These are phyloP conservation scores for Oropetium thomaeum DNA, from an alignment of 176 grass and related monocot genomes.

Conservation along the genomic window DNA sequence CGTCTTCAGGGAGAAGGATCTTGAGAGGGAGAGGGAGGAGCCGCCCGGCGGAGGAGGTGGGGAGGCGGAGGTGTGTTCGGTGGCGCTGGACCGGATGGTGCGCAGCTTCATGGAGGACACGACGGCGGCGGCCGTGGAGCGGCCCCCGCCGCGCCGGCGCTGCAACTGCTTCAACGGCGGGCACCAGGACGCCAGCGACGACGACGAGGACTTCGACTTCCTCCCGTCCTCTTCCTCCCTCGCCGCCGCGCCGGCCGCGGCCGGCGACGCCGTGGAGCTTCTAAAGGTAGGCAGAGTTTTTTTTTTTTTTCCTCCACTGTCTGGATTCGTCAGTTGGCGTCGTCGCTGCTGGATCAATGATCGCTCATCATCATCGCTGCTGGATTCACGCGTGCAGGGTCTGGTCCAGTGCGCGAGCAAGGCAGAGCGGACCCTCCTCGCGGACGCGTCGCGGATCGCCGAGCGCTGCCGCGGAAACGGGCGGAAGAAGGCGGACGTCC, in stretches of 20 bases:
- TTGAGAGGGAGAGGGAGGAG: background rate
- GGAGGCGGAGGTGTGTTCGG: conserved; percentile 42
- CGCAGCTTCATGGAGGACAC: conserved; percentile 65
- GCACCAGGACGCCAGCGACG: conserved; percentile 49
- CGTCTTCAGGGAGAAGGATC: conserved; percentile 35
- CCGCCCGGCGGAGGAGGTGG: background rate
- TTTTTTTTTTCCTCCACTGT: background rate
- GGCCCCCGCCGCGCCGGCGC: conserved; percentile 35
- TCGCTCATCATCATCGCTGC: too few relatives aligned
- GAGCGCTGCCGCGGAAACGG: conserved; percentile 25
- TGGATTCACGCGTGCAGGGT: conserved; percentile 35
- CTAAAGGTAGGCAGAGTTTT: conserved; percentile 52
- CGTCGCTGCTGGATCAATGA: background rate
- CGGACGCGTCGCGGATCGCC: conserved; percentile 57
- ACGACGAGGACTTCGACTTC: conserved; percentile 64
- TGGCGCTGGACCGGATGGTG: conserved; percentile 62
- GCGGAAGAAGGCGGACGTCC: conserved; percentile 37
- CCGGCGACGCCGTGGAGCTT: conserved; percentile 43
- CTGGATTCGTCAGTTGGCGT: too few relatives aligned
- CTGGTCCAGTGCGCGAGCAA: conserved; percentile 61
- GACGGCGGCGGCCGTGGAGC: conserved; percentile 28
- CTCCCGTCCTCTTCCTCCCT: conserved; percentile 22
- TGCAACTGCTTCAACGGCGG: conserved; percentile 77
- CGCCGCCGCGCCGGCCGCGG: background rate
- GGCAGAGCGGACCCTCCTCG: conserved; percentile 65